These are phyloP conservation scores for Toxicodendron radicans DNA, from an alignment of 345 rosid genomes.

Conservation along the genomic window DNA sequence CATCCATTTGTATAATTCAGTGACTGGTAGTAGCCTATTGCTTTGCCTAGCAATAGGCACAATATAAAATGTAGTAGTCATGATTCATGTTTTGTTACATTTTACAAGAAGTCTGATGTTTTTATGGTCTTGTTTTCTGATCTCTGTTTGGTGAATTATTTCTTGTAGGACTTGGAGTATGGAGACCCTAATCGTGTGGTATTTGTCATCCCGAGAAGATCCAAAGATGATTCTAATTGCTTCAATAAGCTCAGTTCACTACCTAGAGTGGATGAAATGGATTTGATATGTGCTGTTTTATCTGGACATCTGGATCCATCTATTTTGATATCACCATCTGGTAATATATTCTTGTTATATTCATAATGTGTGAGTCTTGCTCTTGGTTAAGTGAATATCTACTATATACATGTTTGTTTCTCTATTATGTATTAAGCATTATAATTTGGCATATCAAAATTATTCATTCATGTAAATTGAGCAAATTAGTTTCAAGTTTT, in stretches of 20 bases:
- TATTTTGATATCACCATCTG: slow-evolving; percentile 53
- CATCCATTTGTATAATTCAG: background rate
- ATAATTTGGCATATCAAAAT: background rate
- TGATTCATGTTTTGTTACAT: too few relatives aligned
- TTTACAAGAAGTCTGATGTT: background rate
- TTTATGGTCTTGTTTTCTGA: background rate
- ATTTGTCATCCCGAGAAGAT: slow-evolving; percentile 58
- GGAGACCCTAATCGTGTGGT: slow-evolving; percentile 43
- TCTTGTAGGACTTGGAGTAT: slow-evolving; percentile 47
- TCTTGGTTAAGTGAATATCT: slow-evolving; percentile 3
- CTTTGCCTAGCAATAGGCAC: background rate
- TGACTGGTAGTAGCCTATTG: background rate
- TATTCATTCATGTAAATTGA: background rate
- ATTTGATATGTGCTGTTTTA: slow-evolving; percentile 60
- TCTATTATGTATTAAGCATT: background rate
- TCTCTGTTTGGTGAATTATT: slow-evolving; percentile 3
- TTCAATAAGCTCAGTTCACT: slow-evolving; percentile 51
- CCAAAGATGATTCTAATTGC: slow-evolving; percentile 43
- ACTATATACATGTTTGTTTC: background rate
- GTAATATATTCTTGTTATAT: slow-evolving; percentile 33
- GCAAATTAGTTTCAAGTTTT: background rate
- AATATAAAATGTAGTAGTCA: background rate
- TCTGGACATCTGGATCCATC: slow-evolving; percentile 68
- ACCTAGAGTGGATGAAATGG: slow-evolving; percentile 66
- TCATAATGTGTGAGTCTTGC: slow-evolving; percentile 10